Percentiles rank a stretch among this genome's conserved stretches.
Conservation (phyloP, 345 rosid genomes). For the Kandelia obovata region DNA sequence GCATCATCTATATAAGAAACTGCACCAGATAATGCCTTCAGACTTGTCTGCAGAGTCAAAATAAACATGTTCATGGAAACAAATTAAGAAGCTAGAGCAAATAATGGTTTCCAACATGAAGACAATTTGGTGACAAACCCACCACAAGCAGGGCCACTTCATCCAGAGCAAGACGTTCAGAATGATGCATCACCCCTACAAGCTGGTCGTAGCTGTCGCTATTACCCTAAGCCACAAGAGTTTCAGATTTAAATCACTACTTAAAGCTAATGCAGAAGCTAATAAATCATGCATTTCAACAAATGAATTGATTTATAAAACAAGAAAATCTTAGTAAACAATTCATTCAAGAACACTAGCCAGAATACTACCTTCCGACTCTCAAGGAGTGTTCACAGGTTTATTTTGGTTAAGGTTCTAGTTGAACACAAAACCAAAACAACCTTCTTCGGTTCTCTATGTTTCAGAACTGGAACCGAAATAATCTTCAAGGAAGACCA, state of each 20-base stretch:
- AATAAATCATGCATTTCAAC: neutral
- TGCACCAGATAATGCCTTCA: slow-evolving; percentile 63
- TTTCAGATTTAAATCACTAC: neutral
- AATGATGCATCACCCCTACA: slow-evolving; percentile 53
- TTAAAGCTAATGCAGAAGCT: neutral
- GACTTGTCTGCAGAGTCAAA: slow-evolving; percentile 44
- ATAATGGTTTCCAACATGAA: neutral
- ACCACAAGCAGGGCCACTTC: slow-evolving; percentile 79
- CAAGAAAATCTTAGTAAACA: neutral
- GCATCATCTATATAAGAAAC: slow-evolving; percentile 58
- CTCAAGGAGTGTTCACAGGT: slow-evolving; percentile 11
- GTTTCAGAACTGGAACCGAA: slow-evolving; percentile 18
- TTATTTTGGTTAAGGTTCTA: slow-evolving; percentile 15
- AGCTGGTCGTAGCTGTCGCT: slow-evolving; percentile 53
- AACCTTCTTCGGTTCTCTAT: slow-evolving; percentile 18
- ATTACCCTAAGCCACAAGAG: slow-evolving; percentile 46
- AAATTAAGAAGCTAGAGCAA: neutral
- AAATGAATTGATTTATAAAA: neutral
- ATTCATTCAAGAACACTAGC: slow-evolving; percentile 1
- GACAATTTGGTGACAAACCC: slow-evolving; percentile 3
- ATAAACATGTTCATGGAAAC: neutral
- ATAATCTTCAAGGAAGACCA: slow-evolving; percentile 17
- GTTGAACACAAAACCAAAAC: slow-evolving; percentile 15
- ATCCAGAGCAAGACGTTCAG: slow-evolving; percentile 37
- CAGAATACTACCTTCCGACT: slow-evolving; percentile 16